These are phyloP conservation scores for Cenococcum geophilum DNA, from an alignment of 495 filamentous ascomycete genomes.

Conservation along the genomic window DNA sequence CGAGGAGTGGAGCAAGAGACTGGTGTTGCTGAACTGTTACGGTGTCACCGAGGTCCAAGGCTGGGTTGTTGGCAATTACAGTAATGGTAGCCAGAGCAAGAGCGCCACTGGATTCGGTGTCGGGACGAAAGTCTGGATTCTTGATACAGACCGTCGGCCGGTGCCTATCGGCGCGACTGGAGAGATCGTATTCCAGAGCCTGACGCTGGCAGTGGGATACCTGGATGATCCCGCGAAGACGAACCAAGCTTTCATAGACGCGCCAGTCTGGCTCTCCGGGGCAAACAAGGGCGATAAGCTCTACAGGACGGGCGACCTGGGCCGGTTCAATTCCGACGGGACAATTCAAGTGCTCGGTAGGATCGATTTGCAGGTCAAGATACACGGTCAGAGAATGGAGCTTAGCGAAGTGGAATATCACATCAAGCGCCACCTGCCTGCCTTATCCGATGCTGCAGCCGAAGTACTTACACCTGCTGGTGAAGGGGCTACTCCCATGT, in stretches of 20 bases:
- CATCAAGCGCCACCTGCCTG: constrained; percentile 26
- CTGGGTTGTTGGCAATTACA: too few relatives aligned
- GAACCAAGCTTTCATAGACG: constrained; percentile 43
- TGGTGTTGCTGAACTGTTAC: constrained; percentile 47
- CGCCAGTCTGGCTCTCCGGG: constrained; percentile 40
- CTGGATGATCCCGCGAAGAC: constrained; percentile 47
- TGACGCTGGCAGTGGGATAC: constrained; percentile 49
- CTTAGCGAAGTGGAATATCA: constrained; percentile 29
- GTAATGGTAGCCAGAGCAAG: too few relatives aligned
- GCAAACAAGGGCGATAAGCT: constrained; percentile 32
- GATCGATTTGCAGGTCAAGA: constrained; percentile 30
- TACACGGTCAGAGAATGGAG: constrained; percentile 30
- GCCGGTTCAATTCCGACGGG: constrained; percentile 32
- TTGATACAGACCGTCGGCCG: constrained; percentile 45
- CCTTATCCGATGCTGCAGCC: too few relatives aligned
- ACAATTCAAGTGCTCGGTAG: constrained; percentile 27
- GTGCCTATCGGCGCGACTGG: constrained; percentile 49
- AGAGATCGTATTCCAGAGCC: constrained; percentile 52
- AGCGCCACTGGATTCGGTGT: too few relatives aligned
- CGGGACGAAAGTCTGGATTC: constrained; percentile 43
- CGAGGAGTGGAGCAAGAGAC: constrained; percentile 40
- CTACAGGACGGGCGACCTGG: constrained; percentile 49
- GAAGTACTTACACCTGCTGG: too few relatives aligned
- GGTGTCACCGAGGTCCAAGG: constrained; percentile 49
- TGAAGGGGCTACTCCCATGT: too few relatives aligned